Conservation (phyloP, 164 flowering plant species). For the Dillenia turbinata region DNA sequence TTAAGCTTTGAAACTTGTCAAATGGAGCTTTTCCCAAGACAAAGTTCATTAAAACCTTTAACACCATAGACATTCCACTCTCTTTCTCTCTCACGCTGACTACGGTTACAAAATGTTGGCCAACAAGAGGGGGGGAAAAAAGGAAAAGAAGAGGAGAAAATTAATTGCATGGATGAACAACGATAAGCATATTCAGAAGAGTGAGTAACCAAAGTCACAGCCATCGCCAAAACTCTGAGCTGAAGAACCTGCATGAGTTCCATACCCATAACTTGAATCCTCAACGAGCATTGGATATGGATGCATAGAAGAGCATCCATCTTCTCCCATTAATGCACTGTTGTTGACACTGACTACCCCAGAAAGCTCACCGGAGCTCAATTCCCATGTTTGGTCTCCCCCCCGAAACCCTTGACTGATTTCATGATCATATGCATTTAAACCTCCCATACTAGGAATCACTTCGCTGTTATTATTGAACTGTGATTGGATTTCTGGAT, state of each 20-base stretch:
- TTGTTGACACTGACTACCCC: conserved; percentile 20
- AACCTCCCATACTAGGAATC: conserved; percentile 7
- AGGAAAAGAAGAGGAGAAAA: background rate
- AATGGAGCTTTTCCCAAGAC: conserved; percentile 13
- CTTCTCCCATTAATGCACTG: conserved; percentile 40
- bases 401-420: conserved; percentile 32
- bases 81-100: background rate
- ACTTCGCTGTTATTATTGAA: conserved; percentile 2
- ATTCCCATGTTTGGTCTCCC: conserved; percentile 25
- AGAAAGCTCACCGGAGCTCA: conserved; percentile 23
- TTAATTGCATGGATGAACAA: conserved; percentile 1
- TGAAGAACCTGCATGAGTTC: conserved; percentile 26
- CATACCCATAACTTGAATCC: conserved; percentile 20
- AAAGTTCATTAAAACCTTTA: conserved; percentile 8
- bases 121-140: conserved; percentile 12
- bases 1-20: conserved; percentile 3
- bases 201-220: conserved; percentile 36
- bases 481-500: conserved; percentile 17
- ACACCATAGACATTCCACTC: conserved; percentile 4
- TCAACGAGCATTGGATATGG: conserved; percentile 21
- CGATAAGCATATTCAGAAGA: conserved; percentile 24
- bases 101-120: background rate
- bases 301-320: conserved; percentile 41
- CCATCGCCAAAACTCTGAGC: conserved; percentile 31
- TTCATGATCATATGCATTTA: conserved; percentile 20